Conservation (phyloP, 352 stramenopile genomes). For the Pythium graminicola region DNA sequence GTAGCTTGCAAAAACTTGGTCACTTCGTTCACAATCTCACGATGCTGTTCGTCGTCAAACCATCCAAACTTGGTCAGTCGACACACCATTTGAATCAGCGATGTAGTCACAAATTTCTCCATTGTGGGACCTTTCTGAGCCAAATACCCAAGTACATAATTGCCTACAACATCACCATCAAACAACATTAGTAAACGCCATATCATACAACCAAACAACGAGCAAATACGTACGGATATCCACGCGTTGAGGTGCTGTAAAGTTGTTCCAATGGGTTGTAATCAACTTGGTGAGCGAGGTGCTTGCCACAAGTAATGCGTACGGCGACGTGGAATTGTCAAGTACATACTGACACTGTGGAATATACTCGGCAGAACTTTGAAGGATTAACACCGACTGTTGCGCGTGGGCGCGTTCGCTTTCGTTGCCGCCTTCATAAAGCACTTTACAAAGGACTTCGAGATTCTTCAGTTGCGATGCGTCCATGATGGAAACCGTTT, state of each 20-base stretch:
- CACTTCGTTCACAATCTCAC: slow-evolving; percentile 96
- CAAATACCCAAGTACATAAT: slow-evolving; percentile 97
- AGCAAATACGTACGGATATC: slow-evolving; percentile 79
- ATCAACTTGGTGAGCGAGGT: slow-evolving; percentile 97
- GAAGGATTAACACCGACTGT: slow-evolving; percentile 76
- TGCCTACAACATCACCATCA: slow-evolving; percentile 44
- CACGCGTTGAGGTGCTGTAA: slow-evolving; percentile 79
- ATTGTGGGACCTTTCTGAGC: slow-evolving; percentile 92
- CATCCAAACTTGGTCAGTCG: slow-evolving; percentile 98
- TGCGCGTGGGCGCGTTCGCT: slow-evolving; percentile 68
- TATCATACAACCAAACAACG: background rate
- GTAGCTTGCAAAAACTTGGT: slow-evolving; percentile 97
- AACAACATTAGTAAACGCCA: background rate
- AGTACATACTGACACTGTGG: slow-evolving; percentile 98
- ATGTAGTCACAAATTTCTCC: slow-evolving; percentile 93
- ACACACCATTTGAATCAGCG: slow-evolving; percentile 96
- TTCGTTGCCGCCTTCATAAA: slow-evolving; percentile 78
- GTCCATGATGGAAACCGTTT: slow-evolving; percentile 53
- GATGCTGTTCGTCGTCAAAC: slow-evolving; percentile 96
- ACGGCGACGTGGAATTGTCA: slow-evolving; percentile 93
- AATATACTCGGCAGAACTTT: slow-evolving; percentile 95
- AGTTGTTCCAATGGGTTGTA: slow-evolving; percentile 95
- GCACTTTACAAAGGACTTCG: slow-evolving; percentile 66
- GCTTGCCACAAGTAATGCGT: slow-evolving; percentile 94
- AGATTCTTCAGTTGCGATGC: slow-evolving; percentile 69